phyloP scores from a whole-genome alignment of 139 green algal genomes.

The Chlamydomonas eustigma region DNA sequence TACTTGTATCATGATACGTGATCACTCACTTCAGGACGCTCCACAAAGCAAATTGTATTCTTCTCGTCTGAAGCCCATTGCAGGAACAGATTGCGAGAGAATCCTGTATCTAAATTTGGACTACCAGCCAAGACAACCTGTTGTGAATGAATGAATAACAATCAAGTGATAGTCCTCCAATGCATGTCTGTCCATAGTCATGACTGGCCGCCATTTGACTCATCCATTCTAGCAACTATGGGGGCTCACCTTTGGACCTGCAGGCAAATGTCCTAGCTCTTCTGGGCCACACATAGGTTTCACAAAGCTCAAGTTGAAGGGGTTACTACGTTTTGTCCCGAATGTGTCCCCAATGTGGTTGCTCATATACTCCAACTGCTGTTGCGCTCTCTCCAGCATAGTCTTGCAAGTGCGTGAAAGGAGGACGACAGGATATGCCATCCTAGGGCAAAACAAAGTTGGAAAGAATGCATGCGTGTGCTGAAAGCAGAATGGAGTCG shows the following conservation, averaged over 20 bases:
- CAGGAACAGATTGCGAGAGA: slow-evolving; percentile 66
- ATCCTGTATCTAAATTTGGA: slow-evolving; percentile 60
- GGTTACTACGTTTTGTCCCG: slow-evolving; percentile 53
- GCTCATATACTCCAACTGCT: slow-evolving; percentile 84
- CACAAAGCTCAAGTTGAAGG: slow-evolving; percentile 57
- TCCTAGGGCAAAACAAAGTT: slow-evolving; percentile 13
- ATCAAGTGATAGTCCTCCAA: too few species aligned
- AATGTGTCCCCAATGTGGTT: slow-evolving; percentile 48
- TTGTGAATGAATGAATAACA: too few species aligned
- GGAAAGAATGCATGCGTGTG: not conserved
- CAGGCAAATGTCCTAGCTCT: slow-evolving; percentile 41
- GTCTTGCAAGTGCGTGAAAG: slow-evolving; percentile 59
- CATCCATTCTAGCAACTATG: too few species aligned
- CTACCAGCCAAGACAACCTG: slow-evolving; percentile 79
- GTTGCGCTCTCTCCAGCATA: slow-evolving; percentile 70
- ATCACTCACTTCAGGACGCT: slow-evolving; percentile 24
- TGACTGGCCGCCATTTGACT: not conserved
- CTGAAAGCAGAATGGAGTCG: too few species aligned
- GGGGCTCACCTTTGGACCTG: slow-evolving; percentile 36
- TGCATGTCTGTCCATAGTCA: not conserved
- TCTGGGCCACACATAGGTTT: slow-evolving; percentile 42
- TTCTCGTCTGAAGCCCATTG: slow-evolving; percentile 69
- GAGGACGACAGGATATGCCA: slow-evolving; percentile 72
- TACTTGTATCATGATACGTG: too few species aligned
- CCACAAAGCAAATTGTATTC: slow-evolving; percentile 79